phyloP scores from a whole-genome alignment of 2,329 filamentous ascomycete species.

The Parascedosporium putredinis region DNA sequence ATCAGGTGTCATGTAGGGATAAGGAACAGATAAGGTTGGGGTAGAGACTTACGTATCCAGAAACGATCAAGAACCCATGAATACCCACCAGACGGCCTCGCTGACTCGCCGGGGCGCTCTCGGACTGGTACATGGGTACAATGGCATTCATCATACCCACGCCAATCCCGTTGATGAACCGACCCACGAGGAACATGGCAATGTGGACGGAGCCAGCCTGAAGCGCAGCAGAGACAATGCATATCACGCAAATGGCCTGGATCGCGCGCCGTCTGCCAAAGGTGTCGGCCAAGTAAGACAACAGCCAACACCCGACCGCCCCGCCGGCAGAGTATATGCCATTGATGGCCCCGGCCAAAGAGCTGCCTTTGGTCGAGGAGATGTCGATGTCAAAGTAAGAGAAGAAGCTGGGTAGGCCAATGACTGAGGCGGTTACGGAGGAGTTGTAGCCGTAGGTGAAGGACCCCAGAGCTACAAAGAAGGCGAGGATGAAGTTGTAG shows the following conservation, averaged over 20 bases:
- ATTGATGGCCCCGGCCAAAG: neutral
- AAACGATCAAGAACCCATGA: neutral
- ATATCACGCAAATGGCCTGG: constrained; percentile 37
- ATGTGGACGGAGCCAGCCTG: constrained; percentile 11
- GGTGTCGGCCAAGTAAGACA: neutral
- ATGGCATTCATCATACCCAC: neutral
- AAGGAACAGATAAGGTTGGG: too few species aligned
- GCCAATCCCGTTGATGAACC: constrained; percentile 7
- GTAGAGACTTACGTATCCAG: too few species aligned
- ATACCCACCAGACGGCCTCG: neutral
- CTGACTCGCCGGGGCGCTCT: neutral
- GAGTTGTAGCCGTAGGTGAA: neutral
- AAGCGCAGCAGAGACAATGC: constrained; percentile 36
- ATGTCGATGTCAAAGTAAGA: neutral
- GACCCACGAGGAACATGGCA: constrained; percentile 13
- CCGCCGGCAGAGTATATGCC: neutral
- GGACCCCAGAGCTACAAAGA: neutral
- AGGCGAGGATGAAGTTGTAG: neutral
- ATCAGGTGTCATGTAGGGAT: too few species aligned
- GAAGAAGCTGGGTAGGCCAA: neutral
- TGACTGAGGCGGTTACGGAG: neutral
- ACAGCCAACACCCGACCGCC: neutral
- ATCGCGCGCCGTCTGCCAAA: neutral
- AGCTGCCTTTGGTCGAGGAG: neutral
- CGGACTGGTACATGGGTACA: neutral